phyloP scores from a whole-genome alignment of 176 grass and related monocot genomes.

The Alloteropsis semialata region DNA sequence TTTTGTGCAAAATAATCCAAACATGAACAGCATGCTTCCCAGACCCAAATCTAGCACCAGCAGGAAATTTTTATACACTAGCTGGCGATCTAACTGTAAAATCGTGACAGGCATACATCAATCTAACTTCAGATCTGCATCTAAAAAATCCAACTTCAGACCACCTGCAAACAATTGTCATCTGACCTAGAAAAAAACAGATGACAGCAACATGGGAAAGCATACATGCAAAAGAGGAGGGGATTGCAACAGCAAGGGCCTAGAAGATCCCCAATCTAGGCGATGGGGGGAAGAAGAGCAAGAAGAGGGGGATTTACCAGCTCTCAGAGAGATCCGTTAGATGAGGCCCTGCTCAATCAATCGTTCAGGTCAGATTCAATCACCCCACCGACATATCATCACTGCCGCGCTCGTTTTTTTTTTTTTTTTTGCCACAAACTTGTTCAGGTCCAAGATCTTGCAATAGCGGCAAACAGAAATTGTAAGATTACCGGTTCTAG shows the following conservation, averaged over 20 bases:
- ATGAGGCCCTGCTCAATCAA: conserved; percentile 17
- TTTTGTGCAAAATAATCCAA: not conserved
- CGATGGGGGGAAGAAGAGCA: not conserved
- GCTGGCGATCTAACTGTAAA: not conserved
- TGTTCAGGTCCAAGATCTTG: conserved; percentile 29
- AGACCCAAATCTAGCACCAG: not conserved
- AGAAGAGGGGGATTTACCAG: conserved; percentile 22
- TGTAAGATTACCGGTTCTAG: conserved; percentile 6
- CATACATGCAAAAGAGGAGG: not conserved
- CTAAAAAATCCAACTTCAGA: not conserved
- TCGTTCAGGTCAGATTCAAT: conserved; percentile 12
- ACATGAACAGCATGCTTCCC: not conserved
- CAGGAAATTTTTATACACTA: not conserved
- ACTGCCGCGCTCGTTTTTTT: not conserved
- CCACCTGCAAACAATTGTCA: not conserved
- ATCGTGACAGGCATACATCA: not conserved
- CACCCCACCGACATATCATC: not conserved
- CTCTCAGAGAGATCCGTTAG: conserved; percentile 18
- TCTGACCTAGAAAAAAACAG: not conserved
- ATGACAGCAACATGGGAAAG: not conserved
- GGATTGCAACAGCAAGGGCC: not conserved
- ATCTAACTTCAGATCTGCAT: not conserved
- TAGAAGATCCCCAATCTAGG: conserved; percentile 3
- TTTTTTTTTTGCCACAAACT: not conserved
- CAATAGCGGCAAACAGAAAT: not conserved